Percentiles rank a stretch among this genome's conserved stretches.
Evolutionary conservation across 148 eudicot species (phyloP).

Genomic region (Agrostemma githago): DNA sequence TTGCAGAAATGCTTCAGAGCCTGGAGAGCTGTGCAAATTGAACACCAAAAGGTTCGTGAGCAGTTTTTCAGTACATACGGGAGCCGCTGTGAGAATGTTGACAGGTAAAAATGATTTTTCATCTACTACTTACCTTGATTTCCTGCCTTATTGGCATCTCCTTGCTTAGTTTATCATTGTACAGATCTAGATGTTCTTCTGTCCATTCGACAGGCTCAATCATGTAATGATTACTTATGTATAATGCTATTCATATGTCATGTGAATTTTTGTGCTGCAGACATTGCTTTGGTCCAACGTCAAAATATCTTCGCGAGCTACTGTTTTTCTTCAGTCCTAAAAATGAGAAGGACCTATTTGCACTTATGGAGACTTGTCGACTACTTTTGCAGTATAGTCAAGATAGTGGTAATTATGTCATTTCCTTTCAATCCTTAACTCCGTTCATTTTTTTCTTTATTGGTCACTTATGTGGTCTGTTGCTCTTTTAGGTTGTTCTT

Average conservation of each 20-base stretch:
- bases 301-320: constrained; percentile 72
- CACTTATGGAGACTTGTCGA: constrained; percentile 72
- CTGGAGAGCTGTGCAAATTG: constrained; percentile 69
- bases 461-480: neutral
- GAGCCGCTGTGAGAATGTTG: constrained; percentile 53
- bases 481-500: neutral
- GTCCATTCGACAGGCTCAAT: neutral
- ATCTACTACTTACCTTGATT: neutral
- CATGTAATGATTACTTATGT: neutral
- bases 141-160: neutral
- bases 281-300: constrained; percentile 69
- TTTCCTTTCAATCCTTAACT: neutral
- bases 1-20: constrained; percentile 98
- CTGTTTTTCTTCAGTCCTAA: constrained; percentile 73
- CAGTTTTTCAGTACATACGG: constrained; percentile 68
- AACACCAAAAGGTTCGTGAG: constrained; percentile 57
- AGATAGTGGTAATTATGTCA: constrained; percentile 45
- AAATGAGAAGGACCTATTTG: constrained; percentile 51
- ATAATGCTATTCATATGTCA: neutral
- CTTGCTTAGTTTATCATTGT: neutral
- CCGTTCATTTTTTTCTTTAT: neutral
- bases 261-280: constrained; percentile 41
- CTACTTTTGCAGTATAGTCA: constrained; percentile 53
- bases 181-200: neutral
- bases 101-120: constrained; percentile 42